Base-by-base conservation (phyloP, 2,329 filamentous ascomycete species). In the Curvularia lunata region DNA sequence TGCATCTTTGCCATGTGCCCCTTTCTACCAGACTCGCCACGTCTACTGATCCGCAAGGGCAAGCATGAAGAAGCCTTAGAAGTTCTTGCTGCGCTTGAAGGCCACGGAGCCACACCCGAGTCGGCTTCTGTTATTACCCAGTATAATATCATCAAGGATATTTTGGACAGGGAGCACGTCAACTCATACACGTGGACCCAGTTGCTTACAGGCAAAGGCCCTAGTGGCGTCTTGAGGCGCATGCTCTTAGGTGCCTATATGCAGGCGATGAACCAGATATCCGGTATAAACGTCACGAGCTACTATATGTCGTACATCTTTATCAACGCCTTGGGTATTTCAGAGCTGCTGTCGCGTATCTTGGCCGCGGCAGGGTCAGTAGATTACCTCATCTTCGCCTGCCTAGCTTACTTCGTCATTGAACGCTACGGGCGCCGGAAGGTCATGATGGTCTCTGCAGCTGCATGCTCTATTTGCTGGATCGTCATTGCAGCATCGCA, bases 41-140 rank as follows among this genome's bases (percentile, higher is more conserved):
- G 85, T 47, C 79, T 83, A 0, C 74, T 85, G 28, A 81, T 86
- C 19, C 76, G 85, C 1, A 82, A 82, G 21, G 84, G 84, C 4
- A 71, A 70, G 54, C 62, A 85, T 53, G 81, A 85, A 9, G 74
- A 77, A 64, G 74, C 74, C 8, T 59, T 71, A 5, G 67, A 76
- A 46, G 73, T 76, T 21, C 66, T 77, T 12, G 72, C 73, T 8
- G 73, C 70, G 3, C 62, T 76, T 52, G 77, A 77, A 62, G 78
- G 79, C 32, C 69, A 78, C 9, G 76, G 73, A 18, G 71, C 74
- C 7, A 75, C 75, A 1, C 61, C 69, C 0, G 75, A 80, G 25
- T 76, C 74, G 1, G 65, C 67, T 2, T 59, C 68, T 25, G 73
- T 76, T 4, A 52, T 70, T 43, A 74, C 70, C 5, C 74, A 77